A percentile compares a stretch with the other conserved stretches of the same genome.
Conservation (phyloP, 306 rosid genomes). For the Chamaecrista fasciculata region DNA sequence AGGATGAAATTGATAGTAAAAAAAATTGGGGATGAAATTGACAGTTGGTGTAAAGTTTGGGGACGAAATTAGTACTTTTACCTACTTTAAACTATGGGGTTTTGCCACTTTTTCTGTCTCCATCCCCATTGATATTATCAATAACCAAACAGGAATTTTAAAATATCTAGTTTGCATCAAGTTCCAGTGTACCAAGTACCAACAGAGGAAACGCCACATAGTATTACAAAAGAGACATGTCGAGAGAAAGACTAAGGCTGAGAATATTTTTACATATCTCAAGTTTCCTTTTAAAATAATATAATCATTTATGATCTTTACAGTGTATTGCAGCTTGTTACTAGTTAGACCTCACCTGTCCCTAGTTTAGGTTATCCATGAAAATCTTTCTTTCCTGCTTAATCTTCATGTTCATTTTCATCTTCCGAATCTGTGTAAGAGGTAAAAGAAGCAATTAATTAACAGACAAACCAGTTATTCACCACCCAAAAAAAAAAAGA, state of each 20-base stretch:
- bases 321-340: slow-evolving; percentile 20
- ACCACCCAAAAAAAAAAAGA: neutral
- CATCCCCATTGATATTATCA: neutral
- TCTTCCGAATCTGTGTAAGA: slow-evolving; percentile 76
- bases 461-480: slow-evolving; percentile 8
- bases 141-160: slow-evolving; percentile 3
- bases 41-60: no score
- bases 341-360: slow-evolving; percentile 43
- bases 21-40: no score
- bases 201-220: neutral
- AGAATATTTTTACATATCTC: neutral
- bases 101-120: neutral
- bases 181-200: neutral
- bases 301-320: neutral
- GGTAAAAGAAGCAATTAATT: slow-evolving; percentile 8
- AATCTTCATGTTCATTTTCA: slow-evolving; percentile 90
- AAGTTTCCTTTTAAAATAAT: neutral
- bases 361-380: slow-evolving; percentile 22
- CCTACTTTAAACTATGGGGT: no score
- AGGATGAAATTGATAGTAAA: no score
- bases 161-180: neutral
- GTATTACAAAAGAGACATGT: neutral
- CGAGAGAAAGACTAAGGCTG: neutral
- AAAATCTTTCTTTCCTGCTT: slow-evolving; percentile 38
- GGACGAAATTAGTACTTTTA: no score